Evolutionary conservation across 768 basidiomycete species (phyloP).

Genomic region (Hortiboletus campestris): DNA sequence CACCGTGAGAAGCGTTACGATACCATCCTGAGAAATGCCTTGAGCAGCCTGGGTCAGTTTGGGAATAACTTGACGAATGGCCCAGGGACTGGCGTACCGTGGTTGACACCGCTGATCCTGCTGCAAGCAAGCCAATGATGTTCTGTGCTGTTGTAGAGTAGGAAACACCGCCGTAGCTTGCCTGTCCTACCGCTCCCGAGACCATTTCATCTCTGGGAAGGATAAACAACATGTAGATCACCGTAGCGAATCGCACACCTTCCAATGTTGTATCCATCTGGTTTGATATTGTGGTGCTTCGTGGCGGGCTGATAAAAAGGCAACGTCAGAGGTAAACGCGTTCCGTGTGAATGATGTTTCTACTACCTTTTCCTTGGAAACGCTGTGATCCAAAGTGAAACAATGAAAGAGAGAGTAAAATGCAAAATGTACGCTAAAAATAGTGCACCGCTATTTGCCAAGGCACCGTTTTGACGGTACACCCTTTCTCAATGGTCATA

Average conservation of each 20-base stretch:
- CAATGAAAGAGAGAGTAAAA: not conserved
- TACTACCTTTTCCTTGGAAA: constrained; percentile 44
- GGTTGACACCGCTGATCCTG: constrained; percentile 50
- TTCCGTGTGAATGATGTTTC: not conserved
- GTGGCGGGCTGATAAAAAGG: constrained; percentile 23
- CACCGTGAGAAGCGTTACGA: constrained; percentile 53
- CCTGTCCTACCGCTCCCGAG: constrained; percentile 37
- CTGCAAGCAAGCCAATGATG: constrained; percentile 50
- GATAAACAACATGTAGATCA: not conserved
- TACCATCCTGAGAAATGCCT: constrained; percentile 61
- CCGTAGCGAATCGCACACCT: constrained; percentile 25
- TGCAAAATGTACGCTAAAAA: constrained; percentile 51
- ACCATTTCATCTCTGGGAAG: constrained; percentile 37
- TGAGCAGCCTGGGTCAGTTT: not conserved
- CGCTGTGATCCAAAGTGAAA: constrained; percentile 27
- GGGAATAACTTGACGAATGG: not conserved
- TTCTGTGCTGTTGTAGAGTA: constrained; percentile 47
- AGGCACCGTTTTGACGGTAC: constrained; percentile 56
- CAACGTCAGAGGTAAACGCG: not conserved
- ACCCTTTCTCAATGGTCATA: constrained; percentile 28
- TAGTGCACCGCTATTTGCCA: constrained; percentile 45
- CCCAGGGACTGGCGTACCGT: constrained; percentile 35
- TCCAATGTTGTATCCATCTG: constrained; percentile 50
- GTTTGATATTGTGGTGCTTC: constrained; percentile 39
- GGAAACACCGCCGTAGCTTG: constrained; percentile 41